Percentiles rank a stretch among this genome's conserved stretches.
Conservation (phyloP, 2,329 filamentous ascomycete genomes). For the Monilinia aucupariae region DNA sequence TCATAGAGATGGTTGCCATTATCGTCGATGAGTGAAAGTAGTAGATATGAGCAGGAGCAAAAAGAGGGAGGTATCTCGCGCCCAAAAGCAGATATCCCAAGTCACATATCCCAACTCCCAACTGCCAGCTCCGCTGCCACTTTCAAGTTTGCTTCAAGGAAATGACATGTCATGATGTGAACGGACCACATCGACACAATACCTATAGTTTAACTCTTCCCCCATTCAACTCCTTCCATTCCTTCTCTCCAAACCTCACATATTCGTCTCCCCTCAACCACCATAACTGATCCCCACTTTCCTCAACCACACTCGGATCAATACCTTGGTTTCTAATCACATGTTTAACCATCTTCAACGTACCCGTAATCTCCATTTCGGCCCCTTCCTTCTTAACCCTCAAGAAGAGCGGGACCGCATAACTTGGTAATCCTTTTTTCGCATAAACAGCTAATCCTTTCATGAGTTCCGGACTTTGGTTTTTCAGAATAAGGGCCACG, state of each 20-base stretch:
- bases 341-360: conserved; percentile 85
- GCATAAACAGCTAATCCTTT: conserved; percentile 58
- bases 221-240: conserved; percentile 63
- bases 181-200: not conserved
- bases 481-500: conserved; percentile 60
- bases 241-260: conserved; percentile 56
- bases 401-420: conserved; percentile 73
- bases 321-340: conserved; percentile 67
- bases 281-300: conserved; percentile 43
- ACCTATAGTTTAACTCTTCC: conserved; percentile 54
- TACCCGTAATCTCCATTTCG: conserved; percentile 65
- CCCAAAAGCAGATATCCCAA: too few relatives aligned
- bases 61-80: too few relatives aligned
- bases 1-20: too few relatives aligned
- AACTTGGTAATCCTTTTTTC: conserved; percentile 56
- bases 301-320: conserved; percentile 50
- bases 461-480: conserved; percentile 43
- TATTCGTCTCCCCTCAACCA: conserved; percentile 61
- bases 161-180: too few relatives aligned
- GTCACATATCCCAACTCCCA: too few relatives aligned
- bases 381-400: conserved; percentile 49
- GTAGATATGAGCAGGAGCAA: too few relatives aligned
- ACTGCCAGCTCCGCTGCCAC: too few relatives aligned
- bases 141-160: too few relatives aligned
- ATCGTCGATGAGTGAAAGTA: too few relatives aligned